Evolutionary conservation across 2,329 filamentous ascomycete species (phyloP).

Genomic region (Tolypocladium tropicale): DNA sequence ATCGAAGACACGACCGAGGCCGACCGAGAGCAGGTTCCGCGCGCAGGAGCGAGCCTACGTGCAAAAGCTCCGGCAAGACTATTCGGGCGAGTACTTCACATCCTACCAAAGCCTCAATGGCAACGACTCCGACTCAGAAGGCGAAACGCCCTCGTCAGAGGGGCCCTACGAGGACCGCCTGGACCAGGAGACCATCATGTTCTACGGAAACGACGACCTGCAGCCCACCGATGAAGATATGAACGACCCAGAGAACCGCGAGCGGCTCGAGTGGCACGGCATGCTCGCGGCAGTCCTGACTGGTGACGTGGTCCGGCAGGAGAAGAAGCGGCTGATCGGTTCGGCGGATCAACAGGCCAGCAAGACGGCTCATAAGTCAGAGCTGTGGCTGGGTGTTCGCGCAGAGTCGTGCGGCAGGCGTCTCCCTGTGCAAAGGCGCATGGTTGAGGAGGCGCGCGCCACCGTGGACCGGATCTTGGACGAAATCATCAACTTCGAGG

Average conservation of each 20-base stretch:
- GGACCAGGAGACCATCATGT: slow-evolving; percentile 86
- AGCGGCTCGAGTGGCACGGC: slow-evolving; percentile 92
- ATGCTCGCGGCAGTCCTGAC: slow-evolving; percentile 95
- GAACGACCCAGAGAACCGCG: slow-evolving; percentile 76
- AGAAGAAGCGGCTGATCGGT: slow-evolving; percentile 90
- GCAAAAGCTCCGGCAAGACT: slow-evolving; percentile 76
- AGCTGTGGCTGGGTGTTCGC: slow-evolving; percentile 81
- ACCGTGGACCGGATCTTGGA: slow-evolving; percentile 69
- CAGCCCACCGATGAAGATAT: slow-evolving; percentile 86
- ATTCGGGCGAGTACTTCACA: slow-evolving; percentile 56
- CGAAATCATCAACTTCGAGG: slow-evolving; percentile 84
- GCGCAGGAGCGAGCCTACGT: slow-evolving; percentile 88
- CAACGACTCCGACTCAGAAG: slow-evolving; percentile 77
- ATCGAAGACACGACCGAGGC: slow-evolving; percentile 39
- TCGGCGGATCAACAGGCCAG: slow-evolving; percentile 49
- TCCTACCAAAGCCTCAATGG: slow-evolving; percentile 50
- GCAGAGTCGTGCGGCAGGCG: slow-evolving; percentile 77
- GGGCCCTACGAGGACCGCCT: slow-evolving; percentile 76
- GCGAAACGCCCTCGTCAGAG: slow-evolving; percentile 81
- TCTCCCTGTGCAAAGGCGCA: slow-evolving; percentile 70
- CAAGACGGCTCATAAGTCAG: slow-evolving; percentile 60
- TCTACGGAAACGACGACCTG: slow-evolving; percentile 81
- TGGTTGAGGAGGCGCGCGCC: slow-evolving; percentile 75
- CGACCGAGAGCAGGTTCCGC: slow-evolving; percentile 33
- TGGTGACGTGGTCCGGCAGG: slow-evolving; percentile 92